Evolutionary conservation across 2,329 filamentous ascomycete species (phyloP).

Genomic region (Hypoxylon sp.): DNA sequence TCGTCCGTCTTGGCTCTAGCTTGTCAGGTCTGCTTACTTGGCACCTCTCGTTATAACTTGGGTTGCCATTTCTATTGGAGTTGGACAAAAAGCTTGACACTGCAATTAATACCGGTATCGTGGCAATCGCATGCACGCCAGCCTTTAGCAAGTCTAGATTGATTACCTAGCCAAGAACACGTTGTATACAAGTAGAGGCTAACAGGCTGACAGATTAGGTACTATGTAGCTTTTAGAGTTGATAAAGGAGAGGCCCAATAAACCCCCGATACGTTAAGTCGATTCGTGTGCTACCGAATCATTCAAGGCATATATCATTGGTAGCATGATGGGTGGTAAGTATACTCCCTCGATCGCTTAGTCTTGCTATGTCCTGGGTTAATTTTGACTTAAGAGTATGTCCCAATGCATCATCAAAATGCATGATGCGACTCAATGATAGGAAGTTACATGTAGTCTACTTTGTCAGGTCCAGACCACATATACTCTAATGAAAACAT

Average conservation of each 20-base stretch:
- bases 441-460: slow-evolving; percentile 2
- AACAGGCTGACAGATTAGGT: background rate
- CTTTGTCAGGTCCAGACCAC: slow-evolving; percentile 16
- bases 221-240: slow-evolving; percentile 7
- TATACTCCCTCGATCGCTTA: slow-evolving; percentile 14
- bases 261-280: slow-evolving; percentile 25
- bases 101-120: slow-evolving; percentile 45
- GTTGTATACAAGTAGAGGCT: slow-evolving; percentile 29
- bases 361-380: slow-evolving; percentile 11
- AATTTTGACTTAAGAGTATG: slow-evolving; percentile 5
- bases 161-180: slow-evolving; percentile 43
- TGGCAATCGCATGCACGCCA: slow-evolving; percentile 43
- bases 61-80: slow-evolving; percentile 39
- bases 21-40: slow-evolving; percentile 44
- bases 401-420: slow-evolving; percentile 16
- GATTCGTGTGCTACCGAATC: slow-evolving; percentile 29
- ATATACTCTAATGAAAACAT: slow-evolving; percentile 2
- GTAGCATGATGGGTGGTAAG: slow-evolving; percentile 11
- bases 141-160: slow-evolving; percentile 37
- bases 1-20: slow-evolving; percentile 38
- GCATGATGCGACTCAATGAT: slow-evolving; percentile 3
- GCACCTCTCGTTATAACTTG: slow-evolving; percentile 35
- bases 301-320: slow-evolving; percentile 13
- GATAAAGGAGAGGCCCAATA: slow-evolving; percentile 30
- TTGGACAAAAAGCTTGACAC: slow-evolving; percentile 42